Conservation (phyloP, 345 rosid species). For the Xanthoceras sorbifolium region DNA sequence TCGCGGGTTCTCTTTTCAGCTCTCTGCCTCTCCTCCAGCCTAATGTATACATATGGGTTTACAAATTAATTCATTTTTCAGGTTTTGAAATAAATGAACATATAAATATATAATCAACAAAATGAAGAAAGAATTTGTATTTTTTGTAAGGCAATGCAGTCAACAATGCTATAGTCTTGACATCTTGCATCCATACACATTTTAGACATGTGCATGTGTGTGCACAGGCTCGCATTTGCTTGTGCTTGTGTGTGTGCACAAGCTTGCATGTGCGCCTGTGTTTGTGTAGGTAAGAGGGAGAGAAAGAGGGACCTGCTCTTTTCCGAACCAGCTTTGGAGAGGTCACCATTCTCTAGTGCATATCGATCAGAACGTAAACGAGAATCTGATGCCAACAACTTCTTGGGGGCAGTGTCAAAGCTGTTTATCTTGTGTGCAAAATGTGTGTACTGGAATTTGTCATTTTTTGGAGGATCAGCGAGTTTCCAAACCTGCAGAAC, state of each 20-base stretch:
- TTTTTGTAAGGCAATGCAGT: not conserved
- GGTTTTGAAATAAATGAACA: not conserved
- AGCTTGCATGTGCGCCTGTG: not conserved
- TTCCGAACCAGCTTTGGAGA: slow-evolving; percentile 67
- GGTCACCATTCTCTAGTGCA: slow-evolving; percentile 77
- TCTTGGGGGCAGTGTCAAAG: slow-evolving; percentile 83
- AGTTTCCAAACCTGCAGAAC: slow-evolving; percentile 68
- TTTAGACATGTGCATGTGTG: not conserved
- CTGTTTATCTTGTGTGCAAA: slow-evolving; percentile 90
- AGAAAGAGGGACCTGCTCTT: slow-evolving; percentile 64
- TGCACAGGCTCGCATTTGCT: not conserved
- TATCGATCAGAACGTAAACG: slow-evolving; percentile 83
- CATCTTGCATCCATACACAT: not conserved
- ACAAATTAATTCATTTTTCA: not conserved
- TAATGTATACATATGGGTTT: slow-evolving; percentile 15
- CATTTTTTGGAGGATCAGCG: slow-evolving; percentile 69
- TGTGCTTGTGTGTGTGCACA: not conserved
- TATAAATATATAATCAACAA: not conserved
- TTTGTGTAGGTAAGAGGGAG: not conserved
- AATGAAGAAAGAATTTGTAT: not conserved
- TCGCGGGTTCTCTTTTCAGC: slow-evolving; percentile 74
- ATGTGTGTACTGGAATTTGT: slow-evolving; percentile 72
- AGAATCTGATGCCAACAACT: slow-evolving; percentile 80
- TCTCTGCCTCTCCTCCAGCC: slow-evolving; percentile 78
- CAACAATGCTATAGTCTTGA: not conserved